A percentile compares a stretch with the other conserved stretches of the same genome.
phyloP scores from a whole-genome alignment of 768 basidiomycete genomes.

The Boletus insuetus region DNA sequence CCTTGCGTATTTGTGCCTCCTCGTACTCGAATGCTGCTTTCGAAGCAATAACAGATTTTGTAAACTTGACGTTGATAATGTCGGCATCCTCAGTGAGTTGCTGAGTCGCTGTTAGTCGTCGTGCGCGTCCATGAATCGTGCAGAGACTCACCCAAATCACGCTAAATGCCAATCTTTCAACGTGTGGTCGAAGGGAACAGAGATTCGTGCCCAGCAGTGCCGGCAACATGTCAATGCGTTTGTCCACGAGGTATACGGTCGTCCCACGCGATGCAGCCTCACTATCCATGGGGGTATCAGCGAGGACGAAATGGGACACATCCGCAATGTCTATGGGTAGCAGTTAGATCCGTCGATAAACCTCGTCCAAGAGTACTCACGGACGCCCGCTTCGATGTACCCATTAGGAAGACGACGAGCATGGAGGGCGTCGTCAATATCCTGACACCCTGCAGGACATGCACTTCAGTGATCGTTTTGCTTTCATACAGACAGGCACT shows the following conservation, averaged over 20 bases:
- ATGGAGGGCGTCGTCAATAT: slow-evolving; percentile 98
- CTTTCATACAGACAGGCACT: slow-evolving; percentile 7
- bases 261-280: slow-evolving; percentile 96
- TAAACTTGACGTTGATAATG: slow-evolving; percentile 87
- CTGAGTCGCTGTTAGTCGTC: slow-evolving; percentile 39
- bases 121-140: neutral
- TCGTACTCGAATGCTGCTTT: slow-evolving; percentile 97
- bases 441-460: slow-evolving; percentile 74
- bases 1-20: slow-evolving; percentile 91
- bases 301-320: slow-evolving; percentile 91
- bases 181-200: slow-evolving; percentile 87
- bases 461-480: slow-evolving; percentile 1
- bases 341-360: neutral
- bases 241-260: slow-evolving; percentile 97
- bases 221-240: slow-evolving; percentile 98
- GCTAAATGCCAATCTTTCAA: slow-evolving; percentile 93
- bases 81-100: slow-evolving; percentile 87
- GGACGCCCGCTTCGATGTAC: slow-evolving; percentile 95
- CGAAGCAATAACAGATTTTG: slow-evolving; percentile 94
- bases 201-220: slow-evolving; percentile 91
- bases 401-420: slow-evolving; percentile 85
- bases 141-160: slow-evolving; percentile 77
- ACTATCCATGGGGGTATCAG: slow-evolving; percentile 93
- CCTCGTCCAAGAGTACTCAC: slow-evolving; percentile 52
- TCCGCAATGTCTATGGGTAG: slow-evolving; percentile 84